A percentile compares a stretch with the other conserved stretches of the same genome.
Conservation (phyloP, 805 yeast genomes). For the Candida pseudofarinosa region DNA sequence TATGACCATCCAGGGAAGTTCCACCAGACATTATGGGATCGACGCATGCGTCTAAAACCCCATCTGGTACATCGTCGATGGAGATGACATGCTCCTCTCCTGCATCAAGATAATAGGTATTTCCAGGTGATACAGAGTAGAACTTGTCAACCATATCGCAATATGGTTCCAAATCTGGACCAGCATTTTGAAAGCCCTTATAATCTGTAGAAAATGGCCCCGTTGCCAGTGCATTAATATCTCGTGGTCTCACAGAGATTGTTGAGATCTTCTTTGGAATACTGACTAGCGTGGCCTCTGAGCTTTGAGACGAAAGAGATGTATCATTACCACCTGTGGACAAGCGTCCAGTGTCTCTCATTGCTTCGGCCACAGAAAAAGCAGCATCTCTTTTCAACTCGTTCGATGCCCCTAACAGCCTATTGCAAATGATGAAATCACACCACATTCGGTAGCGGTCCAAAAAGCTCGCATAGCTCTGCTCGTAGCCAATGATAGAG, state of each 20-base stretch:
- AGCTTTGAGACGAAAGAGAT: conserved; percentile 3
- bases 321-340: neutral
- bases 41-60: neutral
- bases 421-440: neutral
- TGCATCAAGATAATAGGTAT: conserved; percentile 31
- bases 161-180: conserved; percentile 15
- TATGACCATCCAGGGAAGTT: neutral
- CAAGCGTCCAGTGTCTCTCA: neutral
- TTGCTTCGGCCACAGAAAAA: neutral
- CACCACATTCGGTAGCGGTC: conserved; percentile 12
- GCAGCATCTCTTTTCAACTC: conserved; percentile 1
- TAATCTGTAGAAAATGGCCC: neutral
- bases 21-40: neutral
- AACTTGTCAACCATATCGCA: conserved; percentile 29
- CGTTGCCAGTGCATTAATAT: neutral
- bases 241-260: neutral
- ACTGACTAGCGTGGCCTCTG: conserved; percentile 12
- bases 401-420: neutral
- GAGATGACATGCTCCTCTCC: conserved; percentile 22
- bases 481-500: conserved; percentile 8
- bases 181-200: neutral
- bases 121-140: conserved; percentile 39
- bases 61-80: conserved; percentile 9
- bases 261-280: neutral
- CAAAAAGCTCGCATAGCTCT: conserved; percentile 12